Evolutionary conservation across 2,329 filamentous ascomycete genomes (phyloP), one percentile per base, ranked within the genome.

Genomic region (Hypomyces rosellus): DNA sequence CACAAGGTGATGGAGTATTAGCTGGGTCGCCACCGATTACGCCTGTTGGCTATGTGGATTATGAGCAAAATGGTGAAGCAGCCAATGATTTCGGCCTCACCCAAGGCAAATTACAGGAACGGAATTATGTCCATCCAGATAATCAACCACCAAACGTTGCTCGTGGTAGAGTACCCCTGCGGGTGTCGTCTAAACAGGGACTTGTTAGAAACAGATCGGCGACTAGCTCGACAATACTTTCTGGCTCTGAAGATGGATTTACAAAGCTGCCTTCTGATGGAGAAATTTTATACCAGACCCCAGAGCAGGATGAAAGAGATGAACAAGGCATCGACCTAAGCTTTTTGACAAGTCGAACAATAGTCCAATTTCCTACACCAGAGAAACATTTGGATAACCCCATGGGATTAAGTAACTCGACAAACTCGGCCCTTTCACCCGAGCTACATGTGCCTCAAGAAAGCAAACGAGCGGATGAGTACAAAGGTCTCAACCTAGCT

Each of bases 111-210:
- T 18, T 40, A n/a, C 45, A 38, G 14, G 39, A 48, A 11, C 48
- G 46, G 33, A 39, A 37, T 45, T 34, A 22, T 7, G 33, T 45
- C 8, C 13, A 9, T 22, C 11, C 30, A 4, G 11, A 30, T 4
- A 14, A 11, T 5, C 37, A 42, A 7, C 54, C 48, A 16, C 51
- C 52, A 7, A 50, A 50, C n/a, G 25, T 56, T 9, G 13, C n/a
- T 8, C 15, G 5, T 5, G 49, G 53, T 13, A 44, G 33, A 4
- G 53, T 60, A 7, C 57, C 57, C 2, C 56, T 54, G 1, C 55
- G 59, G 5, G 18, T 51, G 22, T 60, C 59, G 2, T 61, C 59
- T 20, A 53, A 41, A n/a, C 16, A 50, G 6, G 30, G 15, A 1
- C 20, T 33, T 3, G 34, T n/a, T 9, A n/a, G 16, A 22, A 20